These are phyloP conservation scores for Marasmius sp. DNA, from an alignment of 1,284 basidiomycete species.

Conservation along the genomic window DNA sequence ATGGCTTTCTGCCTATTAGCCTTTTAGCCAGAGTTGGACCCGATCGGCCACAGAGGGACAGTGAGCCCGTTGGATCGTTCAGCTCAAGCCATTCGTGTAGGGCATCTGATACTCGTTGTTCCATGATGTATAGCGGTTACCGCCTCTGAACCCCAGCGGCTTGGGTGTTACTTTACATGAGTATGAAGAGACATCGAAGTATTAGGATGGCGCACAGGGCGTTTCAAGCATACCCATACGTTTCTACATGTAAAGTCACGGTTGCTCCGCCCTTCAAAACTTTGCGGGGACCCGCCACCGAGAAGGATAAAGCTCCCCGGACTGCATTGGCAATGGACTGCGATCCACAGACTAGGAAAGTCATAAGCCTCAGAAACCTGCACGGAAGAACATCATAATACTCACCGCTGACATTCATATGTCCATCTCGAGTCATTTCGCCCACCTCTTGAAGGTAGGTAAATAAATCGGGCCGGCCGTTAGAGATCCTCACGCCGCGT, in stretches of 20 bases:
- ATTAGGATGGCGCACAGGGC: too few species aligned
- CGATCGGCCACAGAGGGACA: too few species aligned
- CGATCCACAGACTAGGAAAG: conserved; percentile 46
- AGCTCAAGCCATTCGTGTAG: too few species aligned
- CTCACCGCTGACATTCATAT: conserved; percentile 43
- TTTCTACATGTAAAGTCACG: conserved; percentile 46
- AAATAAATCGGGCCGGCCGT: conserved; percentile 19
- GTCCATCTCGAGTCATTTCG: conserved; percentile 16
- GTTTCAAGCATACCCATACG: conserved; percentile 32
- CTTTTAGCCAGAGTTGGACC: too few species aligned
- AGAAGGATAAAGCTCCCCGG: conserved; percentile 36
- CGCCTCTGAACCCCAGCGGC: too few species aligned
- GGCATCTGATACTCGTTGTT: too few species aligned
- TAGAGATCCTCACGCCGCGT: background rate
- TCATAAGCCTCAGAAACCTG: background rate
- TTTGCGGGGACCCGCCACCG: conserved; percentile 27
- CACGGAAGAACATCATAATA: background rate
- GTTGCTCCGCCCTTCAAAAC: conserved; percentile 42
- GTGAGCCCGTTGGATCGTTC: too few species aligned
- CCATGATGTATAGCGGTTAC: too few species aligned
- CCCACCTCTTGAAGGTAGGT: conserved; percentile 27
- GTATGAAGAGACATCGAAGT: too few species aligned
- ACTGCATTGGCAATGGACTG: conserved; percentile 37
- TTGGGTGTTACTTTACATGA: too few species aligned
- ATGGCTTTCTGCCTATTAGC: too few species aligned